Conservation (phyloP, 164 flowering plant species). For the Cinnamomum chago region DNA sequence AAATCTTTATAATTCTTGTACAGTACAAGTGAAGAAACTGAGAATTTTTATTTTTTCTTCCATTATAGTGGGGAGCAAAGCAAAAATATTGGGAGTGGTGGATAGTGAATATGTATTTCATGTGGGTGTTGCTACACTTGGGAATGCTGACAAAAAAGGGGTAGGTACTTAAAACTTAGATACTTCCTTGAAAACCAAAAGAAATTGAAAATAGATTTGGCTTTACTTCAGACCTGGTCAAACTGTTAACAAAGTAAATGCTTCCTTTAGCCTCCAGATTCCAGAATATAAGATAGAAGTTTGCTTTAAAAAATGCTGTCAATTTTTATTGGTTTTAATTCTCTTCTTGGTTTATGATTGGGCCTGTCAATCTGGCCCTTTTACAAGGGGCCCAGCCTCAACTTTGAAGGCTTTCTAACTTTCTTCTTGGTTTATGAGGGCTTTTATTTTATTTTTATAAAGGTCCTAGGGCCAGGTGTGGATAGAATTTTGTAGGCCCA, state of each 20-base stretch:
- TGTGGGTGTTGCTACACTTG: constrained; percentile 74
- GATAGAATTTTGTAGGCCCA: no score
- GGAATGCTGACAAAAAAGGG: constrained; percentile 33
- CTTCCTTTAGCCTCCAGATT: not conserved
- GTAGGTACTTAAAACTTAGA: constrained; percentile 17
- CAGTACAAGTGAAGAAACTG: not conserved
- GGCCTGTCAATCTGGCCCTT: no score
- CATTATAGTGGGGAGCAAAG: constrained; percentile 62
- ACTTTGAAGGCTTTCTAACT: no score
- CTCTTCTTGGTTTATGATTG: not conserved
- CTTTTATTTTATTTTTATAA: no score
- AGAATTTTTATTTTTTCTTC: not conserved
- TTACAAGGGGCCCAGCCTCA: no score
- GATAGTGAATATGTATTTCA: constrained; percentile 80
- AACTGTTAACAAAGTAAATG: not conserved
- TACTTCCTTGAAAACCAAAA: no score
- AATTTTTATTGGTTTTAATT: not conserved
- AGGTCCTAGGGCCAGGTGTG: no score
- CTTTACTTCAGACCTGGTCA: not conserved
- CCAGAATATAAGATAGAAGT: not conserved
- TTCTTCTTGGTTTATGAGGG: not conserved
- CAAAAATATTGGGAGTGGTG: constrained; percentile 74
- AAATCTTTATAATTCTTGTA: not conserved
- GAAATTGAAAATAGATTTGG: not conserved
- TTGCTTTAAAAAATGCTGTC: no score